Percentiles rank a stretch among this genome's conserved stretches.
These are phyloP conservation scores for Agrostemma githago DNA, from an alignment of 148 eudicot genomes.

Conservation along the genomic window DNA sequence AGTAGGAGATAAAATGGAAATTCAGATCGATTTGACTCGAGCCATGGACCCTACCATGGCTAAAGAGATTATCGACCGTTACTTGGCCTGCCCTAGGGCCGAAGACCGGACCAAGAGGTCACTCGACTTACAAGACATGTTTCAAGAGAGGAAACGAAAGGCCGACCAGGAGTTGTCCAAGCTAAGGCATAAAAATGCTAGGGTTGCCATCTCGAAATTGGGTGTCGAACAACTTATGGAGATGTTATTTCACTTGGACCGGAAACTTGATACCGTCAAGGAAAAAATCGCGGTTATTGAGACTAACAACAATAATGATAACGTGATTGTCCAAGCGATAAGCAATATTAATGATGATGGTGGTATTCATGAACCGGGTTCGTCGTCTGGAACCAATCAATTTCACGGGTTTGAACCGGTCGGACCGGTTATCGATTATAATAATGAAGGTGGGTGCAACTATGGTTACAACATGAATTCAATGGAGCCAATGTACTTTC, in stretches of 20 bases:
- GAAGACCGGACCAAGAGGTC: conserved; percentile 17
- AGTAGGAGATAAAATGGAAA: too few species aligned
- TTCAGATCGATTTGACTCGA: not conserved
- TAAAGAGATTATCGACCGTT: conserved; percentile 15
- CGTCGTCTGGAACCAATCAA: conserved; percentile 4
- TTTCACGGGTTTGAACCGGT: not conserved
- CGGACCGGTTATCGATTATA: not conserved
- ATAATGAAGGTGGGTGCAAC: conserved; percentile 6
- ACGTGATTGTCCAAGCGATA: not conserved
- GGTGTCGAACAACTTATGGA: conserved; percentile 9
- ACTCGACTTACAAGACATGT: conserved; percentile 16
- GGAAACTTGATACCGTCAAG: conserved; percentile 20
- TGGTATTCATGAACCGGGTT: not conserved
- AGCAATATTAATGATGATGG: not conserved
- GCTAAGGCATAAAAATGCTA: conserved; percentile 13
- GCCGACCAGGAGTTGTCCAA: conserved; percentile 22
- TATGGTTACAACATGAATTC: conserved; percentile 11
- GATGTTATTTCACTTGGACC: conserved; percentile 18
- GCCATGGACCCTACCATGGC: conserved; percentile 6
- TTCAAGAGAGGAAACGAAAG: conserved; percentile 16
- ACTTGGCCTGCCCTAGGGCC: conserved; percentile 14
- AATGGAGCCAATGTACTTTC: conserved; percentile 10
- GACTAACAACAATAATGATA: conserved; percentile 1
- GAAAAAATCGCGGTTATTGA: conserved; percentile 16
- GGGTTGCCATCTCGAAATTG: conserved; percentile 7